phyloP scores from a whole-genome alignment of 2,329 filamentous ascomycete genomes.

The Diaporthe eres region DNA sequence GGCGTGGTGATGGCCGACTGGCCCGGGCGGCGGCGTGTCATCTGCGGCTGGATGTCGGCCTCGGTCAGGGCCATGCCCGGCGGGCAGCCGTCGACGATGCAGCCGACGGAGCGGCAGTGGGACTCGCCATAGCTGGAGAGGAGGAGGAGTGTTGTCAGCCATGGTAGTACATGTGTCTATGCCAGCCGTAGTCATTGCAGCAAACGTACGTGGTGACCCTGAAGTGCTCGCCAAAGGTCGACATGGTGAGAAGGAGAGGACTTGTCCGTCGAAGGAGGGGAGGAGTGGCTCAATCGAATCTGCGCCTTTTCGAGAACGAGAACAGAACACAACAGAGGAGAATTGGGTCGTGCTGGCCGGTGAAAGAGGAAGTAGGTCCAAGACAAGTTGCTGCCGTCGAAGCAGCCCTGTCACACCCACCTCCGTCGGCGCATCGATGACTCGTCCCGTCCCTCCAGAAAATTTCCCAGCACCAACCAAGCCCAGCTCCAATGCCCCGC shows the following conservation, averaged over 20 bases:
- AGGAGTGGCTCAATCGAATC: not conserved
- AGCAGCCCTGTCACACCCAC: not conserved
- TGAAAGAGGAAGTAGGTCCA: not conserved
- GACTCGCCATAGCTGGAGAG: slow-evolving; percentile 80
- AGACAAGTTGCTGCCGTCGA: not conserved
- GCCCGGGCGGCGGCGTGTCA: slow-evolving; percentile 90
- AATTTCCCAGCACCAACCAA: not conserved
- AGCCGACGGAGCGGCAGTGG: slow-evolving; percentile 93
- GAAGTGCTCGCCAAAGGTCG: slow-evolving; percentile 88
- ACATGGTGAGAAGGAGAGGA: slow-evolving; percentile 70
- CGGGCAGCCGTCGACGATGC: slow-evolving; percentile 93
- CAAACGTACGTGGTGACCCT: slow-evolving; percentile 81
- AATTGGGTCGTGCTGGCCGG: not conserved
- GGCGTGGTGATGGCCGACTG: slow-evolving; percentile 93
- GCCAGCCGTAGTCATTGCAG: not conserved
- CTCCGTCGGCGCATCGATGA: slow-evolving; percentile 16
- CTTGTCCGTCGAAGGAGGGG: not conserved
- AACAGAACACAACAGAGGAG: not conserved
- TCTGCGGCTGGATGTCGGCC: slow-evolving; percentile 91
- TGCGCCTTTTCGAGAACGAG: not conserved
- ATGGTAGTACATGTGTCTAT: not conserved
- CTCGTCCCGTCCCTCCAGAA: not conserved
- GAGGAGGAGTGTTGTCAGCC: slow-evolving; percentile 26
- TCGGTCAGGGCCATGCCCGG: slow-evolving; percentile 90
- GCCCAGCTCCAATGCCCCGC: not conserved